These are phyloP conservation scores for Leishmania lainsoni DNA, from an alignment of 208 protist species.

Conservation along the genomic window DNA sequence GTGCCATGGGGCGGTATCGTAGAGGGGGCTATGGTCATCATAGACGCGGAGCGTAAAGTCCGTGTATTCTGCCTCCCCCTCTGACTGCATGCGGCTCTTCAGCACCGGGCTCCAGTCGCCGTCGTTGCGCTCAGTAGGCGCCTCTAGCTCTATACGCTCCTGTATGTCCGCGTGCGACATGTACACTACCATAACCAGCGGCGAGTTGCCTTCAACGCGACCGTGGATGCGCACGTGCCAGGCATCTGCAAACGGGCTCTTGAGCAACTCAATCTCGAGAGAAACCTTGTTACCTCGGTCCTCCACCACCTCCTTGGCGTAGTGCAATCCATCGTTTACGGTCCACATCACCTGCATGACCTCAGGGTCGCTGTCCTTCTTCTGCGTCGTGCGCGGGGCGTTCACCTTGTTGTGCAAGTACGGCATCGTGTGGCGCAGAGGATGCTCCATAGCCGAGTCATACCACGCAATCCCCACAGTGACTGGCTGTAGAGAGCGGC, in stretches of 20 bases:
- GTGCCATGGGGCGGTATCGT: slow-evolving; percentile 63
- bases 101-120: slow-evolving; percentile 65
- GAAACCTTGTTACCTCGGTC: slow-evolving; percentile 49
- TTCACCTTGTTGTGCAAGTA: slow-evolving; percentile 75
- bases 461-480: slow-evolving; percentile 86
- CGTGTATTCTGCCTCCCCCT: slow-evolving; percentile 32
- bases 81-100: slow-evolving; percentile 39
- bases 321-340: slow-evolving; percentile 79
- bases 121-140: slow-evolving; percentile 44
- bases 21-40: slow-evolving; percentile 69
- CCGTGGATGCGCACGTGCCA: slow-evolving; percentile 86
- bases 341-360: slow-evolving; percentile 73
- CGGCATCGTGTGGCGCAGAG: slow-evolving; percentile 67
- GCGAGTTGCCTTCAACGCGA: slow-evolving; percentile 36
- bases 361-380: slow-evolving; percentile 42
- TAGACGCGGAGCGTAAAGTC: slow-evolving; percentile 60
- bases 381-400: slow-evolving; percentile 39
- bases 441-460: slow-evolving; percentile 53
- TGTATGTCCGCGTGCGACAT: slow-evolving; percentile 52
- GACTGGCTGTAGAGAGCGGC: slow-evolving; percentile 57
- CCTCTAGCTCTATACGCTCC: slow-evolving; percentile 39
- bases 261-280: slow-evolving; percentile 81
- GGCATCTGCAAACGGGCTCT: slow-evolving; percentile 72
- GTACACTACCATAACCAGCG: slow-evolving; percentile 70
- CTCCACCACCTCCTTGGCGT: slow-evolving; percentile 64